A percentile compares a stretch with the other conserved stretches of the same genome.
phyloP scores from a whole-genome alignment of 208 protist genomes.

The Leishmania braziliensis region DNA sequence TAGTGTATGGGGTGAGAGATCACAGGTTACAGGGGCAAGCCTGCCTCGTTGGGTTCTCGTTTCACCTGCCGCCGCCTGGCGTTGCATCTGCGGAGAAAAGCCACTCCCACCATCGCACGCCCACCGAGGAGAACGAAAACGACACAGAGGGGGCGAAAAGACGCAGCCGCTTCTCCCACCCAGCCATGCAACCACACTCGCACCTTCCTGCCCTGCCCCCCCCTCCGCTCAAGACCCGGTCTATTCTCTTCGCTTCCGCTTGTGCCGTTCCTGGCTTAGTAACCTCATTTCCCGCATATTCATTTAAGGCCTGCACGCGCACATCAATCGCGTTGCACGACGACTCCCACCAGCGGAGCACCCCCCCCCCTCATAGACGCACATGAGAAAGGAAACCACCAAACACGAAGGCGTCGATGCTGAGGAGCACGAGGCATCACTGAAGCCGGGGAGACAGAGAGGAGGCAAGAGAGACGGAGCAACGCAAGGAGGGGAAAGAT shows the following conservation, averaged over 20 bases:
- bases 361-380: background rate
- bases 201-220: no score
- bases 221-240: background rate
- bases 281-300: background rate
- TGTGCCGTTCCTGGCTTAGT: background rate
- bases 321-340: slow-evolving; percentile 5
- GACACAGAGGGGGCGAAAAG: background rate
- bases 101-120: background rate
- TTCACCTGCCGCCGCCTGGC: no score
- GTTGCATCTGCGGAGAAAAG: no score
- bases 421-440: background rate
- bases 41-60: background rate
- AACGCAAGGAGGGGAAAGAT: background rate
- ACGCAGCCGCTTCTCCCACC: background rate
- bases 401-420: background rate
- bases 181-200: background rate
- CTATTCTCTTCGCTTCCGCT: background rate
- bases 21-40: no score
- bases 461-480: background rate
- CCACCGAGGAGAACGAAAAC: background rate
- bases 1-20: background rate
- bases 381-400: background rate
- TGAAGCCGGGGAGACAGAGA: background rate
- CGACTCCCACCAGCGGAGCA: background rate
- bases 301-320: background rate